Evolutionary conservation across 2,329 filamentous ascomycete species (phyloP).

Genomic region (Blastomyces parvus): DNA sequence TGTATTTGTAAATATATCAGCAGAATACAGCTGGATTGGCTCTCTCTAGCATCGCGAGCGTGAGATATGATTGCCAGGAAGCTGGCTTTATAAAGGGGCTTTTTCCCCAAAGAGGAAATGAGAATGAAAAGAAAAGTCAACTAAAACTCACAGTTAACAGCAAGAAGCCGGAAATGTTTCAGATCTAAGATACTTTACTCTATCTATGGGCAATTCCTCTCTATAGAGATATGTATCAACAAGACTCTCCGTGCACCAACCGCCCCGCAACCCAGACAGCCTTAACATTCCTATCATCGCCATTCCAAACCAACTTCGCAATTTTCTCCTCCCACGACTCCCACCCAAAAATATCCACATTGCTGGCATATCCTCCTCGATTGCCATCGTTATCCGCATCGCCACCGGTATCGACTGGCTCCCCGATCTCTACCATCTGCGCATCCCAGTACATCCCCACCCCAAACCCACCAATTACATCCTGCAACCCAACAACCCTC

Average conservation of each 20-base stretch:
- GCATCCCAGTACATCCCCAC: constrained; percentile 86
- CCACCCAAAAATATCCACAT: constrained; percentile 83
- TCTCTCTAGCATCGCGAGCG: too few relatives aligned
- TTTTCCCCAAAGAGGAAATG: too few relatives aligned
- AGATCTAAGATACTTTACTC: not conserved
- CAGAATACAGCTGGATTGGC: too few relatives aligned
- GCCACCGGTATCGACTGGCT: constrained; percentile 17
- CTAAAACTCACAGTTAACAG: too few relatives aligned
- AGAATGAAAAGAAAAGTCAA: not conserved
- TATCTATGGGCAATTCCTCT: not conserved
- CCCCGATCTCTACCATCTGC: constrained; percentile 62
- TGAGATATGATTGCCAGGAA: too few relatives aligned
- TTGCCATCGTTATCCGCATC: constrained; percentile 26
- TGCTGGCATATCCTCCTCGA: constrained; percentile 37
- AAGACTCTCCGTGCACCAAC: constrained; percentile 54
- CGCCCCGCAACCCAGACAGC: constrained; percentile 82
- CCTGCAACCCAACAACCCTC: constrained; percentile 62
- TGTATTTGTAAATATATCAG: too few relatives aligned
- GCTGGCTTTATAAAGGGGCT: too few relatives aligned
- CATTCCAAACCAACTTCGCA: constrained; percentile 90
- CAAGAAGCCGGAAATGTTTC: too few relatives aligned
- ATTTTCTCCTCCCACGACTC: constrained; percentile 79
- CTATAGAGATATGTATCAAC: not conserved
- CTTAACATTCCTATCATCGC: constrained; percentile 82
- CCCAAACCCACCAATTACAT: constrained; percentile 69